These are phyloP conservation scores for Venturiaceae sp. DNA, from an alignment of 2,329 filamentous ascomycete genomes.

Conservation along the genomic window DNA sequence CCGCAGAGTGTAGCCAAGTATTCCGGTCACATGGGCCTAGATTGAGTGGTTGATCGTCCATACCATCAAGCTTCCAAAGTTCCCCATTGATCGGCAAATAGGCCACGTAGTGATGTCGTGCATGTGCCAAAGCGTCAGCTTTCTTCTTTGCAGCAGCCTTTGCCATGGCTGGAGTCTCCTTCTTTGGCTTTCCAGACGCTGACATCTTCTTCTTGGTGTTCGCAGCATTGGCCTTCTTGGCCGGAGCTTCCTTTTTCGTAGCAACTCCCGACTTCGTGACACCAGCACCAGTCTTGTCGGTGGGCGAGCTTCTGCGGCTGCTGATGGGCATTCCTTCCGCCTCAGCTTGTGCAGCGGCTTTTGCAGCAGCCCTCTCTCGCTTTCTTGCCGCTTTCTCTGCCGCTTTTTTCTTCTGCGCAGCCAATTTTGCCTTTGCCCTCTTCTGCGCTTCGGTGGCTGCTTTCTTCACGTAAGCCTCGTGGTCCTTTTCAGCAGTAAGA, in stretches of 20 bases:
- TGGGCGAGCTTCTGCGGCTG: too few relatives aligned
- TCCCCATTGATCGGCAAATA: constrained; percentile 67
- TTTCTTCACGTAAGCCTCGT: constrained; percentile 48
- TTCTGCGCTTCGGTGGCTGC: constrained; percentile 24
- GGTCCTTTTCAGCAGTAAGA: constrained; percentile 53
- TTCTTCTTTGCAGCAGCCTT: constrained; percentile 26
- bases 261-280: neutral
- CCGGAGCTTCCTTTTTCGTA: neutral
- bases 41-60: constrained; percentile 60
- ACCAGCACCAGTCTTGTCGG: neutral
- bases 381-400: constrained; percentile 14
- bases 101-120: constrained; percentile 76
- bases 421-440: constrained; percentile 14
- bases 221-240: neutral
- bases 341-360: constrained; percentile 6
- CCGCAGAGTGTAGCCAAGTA: constrained; percentile 60
- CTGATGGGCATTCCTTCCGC: neutral
- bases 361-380: constrained; percentile 16
- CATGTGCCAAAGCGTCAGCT: constrained; percentile 26
- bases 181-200: neutral
- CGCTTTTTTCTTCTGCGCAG: constrained; percentile 14
- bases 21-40: constrained; percentile 38
- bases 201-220: neutral
- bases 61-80: constrained; percentile 84
- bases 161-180: neutral